A percentile compares a stretch with the other conserved stretches of the same genome.
Evolutionary conservation across 192 early-diverging fungal species (phyloP).

Genomic region (Gryganskiella cystojenkinii): DNA sequence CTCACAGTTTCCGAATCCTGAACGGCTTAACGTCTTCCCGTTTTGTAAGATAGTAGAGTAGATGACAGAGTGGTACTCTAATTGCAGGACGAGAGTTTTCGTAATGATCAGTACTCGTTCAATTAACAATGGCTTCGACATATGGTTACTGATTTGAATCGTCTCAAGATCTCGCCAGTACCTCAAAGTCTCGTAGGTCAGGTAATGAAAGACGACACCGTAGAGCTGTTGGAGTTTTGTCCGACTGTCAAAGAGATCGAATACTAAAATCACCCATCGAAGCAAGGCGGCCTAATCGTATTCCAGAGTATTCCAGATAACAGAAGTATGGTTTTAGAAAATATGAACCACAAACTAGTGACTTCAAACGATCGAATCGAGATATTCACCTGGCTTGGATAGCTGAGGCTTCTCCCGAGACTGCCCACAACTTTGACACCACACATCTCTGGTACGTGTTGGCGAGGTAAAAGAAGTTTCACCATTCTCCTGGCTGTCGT

Average conservation of each 20-base stretch:
- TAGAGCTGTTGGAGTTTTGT: constrained; percentile 57
- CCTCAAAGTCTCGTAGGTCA: constrained; percentile 56
- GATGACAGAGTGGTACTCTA: constrained; percentile 58
- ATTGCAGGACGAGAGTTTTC: neutral
- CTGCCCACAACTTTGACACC: constrained; percentile 42
- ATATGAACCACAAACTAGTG: too few relatives aligned
- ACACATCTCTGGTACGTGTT: constrained; percentile 38
- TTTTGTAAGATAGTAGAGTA: constrained; percentile 62
- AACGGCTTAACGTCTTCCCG: constrained; percentile 61
- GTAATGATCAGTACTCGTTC: too few relatives aligned
- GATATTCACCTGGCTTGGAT: constrained; percentile 46
- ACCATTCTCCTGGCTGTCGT: constrained; percentile 38
- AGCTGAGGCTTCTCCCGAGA: constrained; percentile 31
- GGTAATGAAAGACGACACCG: constrained; percentile 63
- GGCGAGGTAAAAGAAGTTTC: constrained; percentile 53
- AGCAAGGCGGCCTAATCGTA: constrained; percentile 49
- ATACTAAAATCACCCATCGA: constrained; percentile 60
- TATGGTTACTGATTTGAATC: too few relatives aligned
- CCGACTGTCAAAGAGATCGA: constrained; percentile 58
- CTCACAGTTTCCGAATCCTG: constrained; percentile 59
- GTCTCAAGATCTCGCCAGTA: too few relatives aligned
- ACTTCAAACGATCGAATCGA: too few relatives aligned
- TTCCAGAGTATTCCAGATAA: neutral
- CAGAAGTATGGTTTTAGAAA: too few relatives aligned
- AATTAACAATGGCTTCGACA: too few relatives aligned